Evolutionary conservation across 768 basidiomycete species (phyloP).

Genomic region (Panus rudis): DNA sequence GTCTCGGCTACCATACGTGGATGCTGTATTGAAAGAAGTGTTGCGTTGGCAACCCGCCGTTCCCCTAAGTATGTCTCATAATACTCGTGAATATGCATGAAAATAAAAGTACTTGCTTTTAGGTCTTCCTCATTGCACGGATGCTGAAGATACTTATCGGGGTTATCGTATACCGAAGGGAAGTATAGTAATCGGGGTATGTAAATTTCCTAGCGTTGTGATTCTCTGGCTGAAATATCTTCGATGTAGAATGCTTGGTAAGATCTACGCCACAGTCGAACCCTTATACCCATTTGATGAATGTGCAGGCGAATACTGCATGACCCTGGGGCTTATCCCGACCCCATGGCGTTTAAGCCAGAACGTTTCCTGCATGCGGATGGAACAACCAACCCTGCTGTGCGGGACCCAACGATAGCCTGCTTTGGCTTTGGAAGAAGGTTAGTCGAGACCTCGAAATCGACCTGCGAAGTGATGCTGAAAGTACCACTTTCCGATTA

Average conservation of each 20-base stretch:
- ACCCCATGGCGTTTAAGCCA: conserved; percentile 13
- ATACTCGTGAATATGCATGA: too few species aligned
- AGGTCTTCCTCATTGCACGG: background rate
- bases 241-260: too few species aligned
- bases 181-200: conserved; percentile 1
- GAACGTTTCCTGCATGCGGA: conserved; percentile 15
- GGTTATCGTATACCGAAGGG: conserved; percentile 6
- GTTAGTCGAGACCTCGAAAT: too few species aligned
- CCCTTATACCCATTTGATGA: too few species aligned
- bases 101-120: too few species aligned
- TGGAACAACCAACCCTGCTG: background rate
- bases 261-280: too few species aligned
- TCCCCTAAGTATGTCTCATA: conserved; percentile 37
- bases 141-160: background rate
- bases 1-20: conserved; percentile 7
- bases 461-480: too few species aligned
- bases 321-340: conserved; percentile 11
- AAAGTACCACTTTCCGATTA: too few species aligned
- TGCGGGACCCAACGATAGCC: background rate
- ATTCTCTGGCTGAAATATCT: too few species aligned
- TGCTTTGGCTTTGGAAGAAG: background rate
- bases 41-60: conserved; percentile 4
- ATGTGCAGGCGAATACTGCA: too few species aligned
- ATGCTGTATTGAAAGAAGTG: conserved; percentile 8
- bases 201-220: too few species aligned